Percentiles rank a stretch among this genome's conserved stretches.
These are phyloP conservation scores for Diaporthe capsici DNA, from an alignment of 2,329 filamentous ascomycete genomes.

Conservation along the genomic window DNA sequence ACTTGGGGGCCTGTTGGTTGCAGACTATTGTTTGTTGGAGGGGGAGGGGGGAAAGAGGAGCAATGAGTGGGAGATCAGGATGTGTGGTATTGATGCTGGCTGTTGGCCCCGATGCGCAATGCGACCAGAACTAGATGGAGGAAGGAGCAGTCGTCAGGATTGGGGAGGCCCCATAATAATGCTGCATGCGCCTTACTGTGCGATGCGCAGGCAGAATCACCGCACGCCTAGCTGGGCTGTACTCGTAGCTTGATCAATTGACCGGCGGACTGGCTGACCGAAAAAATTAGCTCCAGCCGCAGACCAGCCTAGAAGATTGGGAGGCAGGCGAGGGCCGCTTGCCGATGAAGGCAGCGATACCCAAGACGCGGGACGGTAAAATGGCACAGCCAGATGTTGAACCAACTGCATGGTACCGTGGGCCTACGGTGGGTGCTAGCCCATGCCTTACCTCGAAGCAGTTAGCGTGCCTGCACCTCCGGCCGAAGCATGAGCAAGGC, in stretches of 20 bases:
- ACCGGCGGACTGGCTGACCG: background rate
- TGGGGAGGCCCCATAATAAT: conserved; percentile 2
- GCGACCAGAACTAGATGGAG: background rate
- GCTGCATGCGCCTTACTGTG: conserved; percentile 3
- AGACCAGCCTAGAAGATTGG: background rate
- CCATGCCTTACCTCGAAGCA: background rate
- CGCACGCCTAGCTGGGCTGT: background rate
- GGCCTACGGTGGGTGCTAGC: background rate
- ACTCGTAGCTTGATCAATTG: background rate
- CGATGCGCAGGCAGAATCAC: conserved; percentile 4
- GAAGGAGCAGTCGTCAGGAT: conserved; percentile 20
- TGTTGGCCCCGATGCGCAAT: conserved; percentile 9
- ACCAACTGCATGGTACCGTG: conserved; percentile 19
- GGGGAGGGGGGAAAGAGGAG: background rate
- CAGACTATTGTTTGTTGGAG: background rate
- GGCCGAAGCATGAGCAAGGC: background rate
- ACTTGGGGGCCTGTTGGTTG: conserved; percentile 1
- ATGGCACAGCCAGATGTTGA: conserved; percentile 1
- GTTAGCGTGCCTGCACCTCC: background rate
- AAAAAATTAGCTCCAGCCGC: background rate
- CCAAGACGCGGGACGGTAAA: background rate
- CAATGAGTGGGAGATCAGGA: background rate
- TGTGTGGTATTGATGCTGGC: background rate
- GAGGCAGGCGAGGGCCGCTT: background rate
- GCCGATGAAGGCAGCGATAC: background rate